phyloP scores from a whole-genome alignment of 148 eudicot genomes.

The Gaultheria prostrata region DNA sequence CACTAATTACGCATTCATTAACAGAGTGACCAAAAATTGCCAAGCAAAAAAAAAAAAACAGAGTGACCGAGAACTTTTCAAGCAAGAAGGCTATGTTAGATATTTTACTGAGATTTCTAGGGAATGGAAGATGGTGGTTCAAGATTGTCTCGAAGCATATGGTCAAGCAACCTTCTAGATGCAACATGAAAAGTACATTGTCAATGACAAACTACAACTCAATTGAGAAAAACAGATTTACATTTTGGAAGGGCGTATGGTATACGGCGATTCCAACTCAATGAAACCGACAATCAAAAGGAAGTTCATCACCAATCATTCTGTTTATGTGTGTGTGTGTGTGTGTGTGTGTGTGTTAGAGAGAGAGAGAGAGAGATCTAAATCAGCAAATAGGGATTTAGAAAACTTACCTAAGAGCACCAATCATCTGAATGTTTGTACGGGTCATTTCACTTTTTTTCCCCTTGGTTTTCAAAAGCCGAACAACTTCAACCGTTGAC shows the following conservation, averaged over 20 bases:
- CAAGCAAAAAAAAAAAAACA: background rate
- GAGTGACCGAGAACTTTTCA: background rate
- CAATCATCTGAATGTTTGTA: slow-evolving; percentile 96
- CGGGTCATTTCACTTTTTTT: slow-evolving; percentile 79
- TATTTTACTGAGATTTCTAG: background rate
- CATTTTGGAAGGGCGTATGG: background rate
- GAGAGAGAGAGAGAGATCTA: background rate
- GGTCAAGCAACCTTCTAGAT: background rate
- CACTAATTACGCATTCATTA: too few species aligned
- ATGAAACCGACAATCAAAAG: background rate
- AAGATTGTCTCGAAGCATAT: background rate
- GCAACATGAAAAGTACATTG: slow-evolving; percentile 1
- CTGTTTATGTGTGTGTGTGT: background rate
- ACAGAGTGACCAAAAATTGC: background rate
- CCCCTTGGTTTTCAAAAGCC: slow-evolving; percentile 63
- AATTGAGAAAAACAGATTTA: background rate
- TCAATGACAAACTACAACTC: background rate
- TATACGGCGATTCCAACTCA: background rate
- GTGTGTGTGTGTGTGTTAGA: background rate
- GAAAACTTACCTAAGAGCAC: slow-evolving; percentile 72
- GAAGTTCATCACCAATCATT: background rate
- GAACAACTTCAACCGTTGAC: slow-evolving; percentile 83
- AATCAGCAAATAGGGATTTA: background rate
- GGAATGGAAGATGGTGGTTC: background rate
- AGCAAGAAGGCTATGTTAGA: background rate